phyloP scores from a whole-genome alignment of 202 grass and related monocot genomes.

The Brachypodium distachyon region DNA sequence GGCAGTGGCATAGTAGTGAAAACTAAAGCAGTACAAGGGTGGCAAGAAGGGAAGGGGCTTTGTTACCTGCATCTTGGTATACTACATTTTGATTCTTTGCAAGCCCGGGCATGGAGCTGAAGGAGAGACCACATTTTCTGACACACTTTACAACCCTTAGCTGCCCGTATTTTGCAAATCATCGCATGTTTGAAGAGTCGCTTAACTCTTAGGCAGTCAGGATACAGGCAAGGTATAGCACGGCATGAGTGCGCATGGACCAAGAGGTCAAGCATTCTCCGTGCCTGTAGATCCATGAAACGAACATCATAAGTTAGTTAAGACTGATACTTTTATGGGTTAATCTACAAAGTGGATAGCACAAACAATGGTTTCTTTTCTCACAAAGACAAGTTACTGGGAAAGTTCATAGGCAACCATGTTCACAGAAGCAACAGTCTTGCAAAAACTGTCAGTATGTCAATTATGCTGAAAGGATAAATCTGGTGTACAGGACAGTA shows the following conservation, averaged over 20 bases:
- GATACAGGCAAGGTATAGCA: conserved; percentile 42
- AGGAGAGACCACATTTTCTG: conserved; percentile 64
- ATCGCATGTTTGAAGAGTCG: conserved; percentile 53
- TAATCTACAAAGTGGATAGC: not conserved
- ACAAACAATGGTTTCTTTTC: not conserved
- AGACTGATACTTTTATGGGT: not conserved
- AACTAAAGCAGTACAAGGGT: not conserved
- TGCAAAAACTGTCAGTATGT: not conserved
- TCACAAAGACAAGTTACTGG: not conserved
- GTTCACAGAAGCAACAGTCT: not conserved
- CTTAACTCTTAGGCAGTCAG: conserved; percentile 62
- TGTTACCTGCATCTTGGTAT: conserved; percentile 75
- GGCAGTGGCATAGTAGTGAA: not conserved
- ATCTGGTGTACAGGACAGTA: not conserved
- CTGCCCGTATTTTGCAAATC: conserved; percentile 35
- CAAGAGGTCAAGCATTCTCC: conserved; percentile 44
- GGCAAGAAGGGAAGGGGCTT: not conserved
- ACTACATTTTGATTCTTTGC: conserved; percentile 57
- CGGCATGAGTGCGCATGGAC: conserved; percentile 47
- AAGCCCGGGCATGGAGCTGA: conserved; percentile 54
- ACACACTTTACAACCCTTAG: conserved; percentile 54
- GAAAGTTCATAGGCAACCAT: not conserved
- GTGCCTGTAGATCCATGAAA: conserved; percentile 37
- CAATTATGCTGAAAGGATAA: not conserved
- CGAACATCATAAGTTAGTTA: not conserved